Percentiles rank a stretch among this genome's conserved stretches.
These are phyloP conservation scores for Amanita polypyramis DNA, from an alignment of 768 basidiomycete species.

Conservation along the genomic window DNA sequence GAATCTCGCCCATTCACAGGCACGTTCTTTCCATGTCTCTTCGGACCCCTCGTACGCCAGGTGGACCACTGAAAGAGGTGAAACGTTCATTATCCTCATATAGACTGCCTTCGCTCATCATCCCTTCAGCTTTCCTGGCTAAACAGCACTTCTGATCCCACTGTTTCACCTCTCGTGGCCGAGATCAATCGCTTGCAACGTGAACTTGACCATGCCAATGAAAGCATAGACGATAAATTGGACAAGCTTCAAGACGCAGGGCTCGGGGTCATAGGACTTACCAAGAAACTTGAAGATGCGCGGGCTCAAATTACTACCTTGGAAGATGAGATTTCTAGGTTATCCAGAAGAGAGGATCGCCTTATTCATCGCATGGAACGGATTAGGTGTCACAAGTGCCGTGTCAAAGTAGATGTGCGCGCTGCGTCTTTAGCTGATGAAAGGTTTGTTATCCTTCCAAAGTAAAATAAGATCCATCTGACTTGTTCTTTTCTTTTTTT, in stretches of 20 bases:
- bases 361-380: slow-evolving; percentile 47
- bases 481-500: no score
- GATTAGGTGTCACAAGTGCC: slow-evolving; percentile 61
- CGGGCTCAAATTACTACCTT: slow-evolving; percentile 41
- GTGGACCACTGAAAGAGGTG: slow-evolving; percentile 70
- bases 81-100: slow-evolving; percentile 15
- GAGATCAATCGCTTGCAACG: slow-evolving; percentile 67
- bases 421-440: slow-evolving; percentile 40
- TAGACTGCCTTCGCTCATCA: background rate
- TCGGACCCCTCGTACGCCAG: slow-evolving; percentile 66
- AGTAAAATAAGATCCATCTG: background rate
- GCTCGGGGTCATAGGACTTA: slow-evolving; percentile 59
- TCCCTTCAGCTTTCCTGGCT: slow-evolving; percentile 58
- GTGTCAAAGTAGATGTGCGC: slow-evolving; percentile 46
- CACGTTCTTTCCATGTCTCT: slow-evolving; percentile 61
- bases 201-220: slow-evolving; percentile 72
- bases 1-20: slow-evolving; percentile 70
- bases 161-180: slow-evolving; percentile 50
- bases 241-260: slow-evolving; percentile 80
- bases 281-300: slow-evolving; percentile 64
- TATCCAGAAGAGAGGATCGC: slow-evolving; percentile 63
- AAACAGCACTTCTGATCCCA: slow-evolving; percentile 49
- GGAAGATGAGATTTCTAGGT: slow-evolving; percentile 59
- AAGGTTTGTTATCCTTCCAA: slow-evolving; percentile 33
- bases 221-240: slow-evolving; percentile 81